Conservation (phyloP, 2,329 filamentous ascomycete genomes). For the Talaromyces sp. region DNA sequence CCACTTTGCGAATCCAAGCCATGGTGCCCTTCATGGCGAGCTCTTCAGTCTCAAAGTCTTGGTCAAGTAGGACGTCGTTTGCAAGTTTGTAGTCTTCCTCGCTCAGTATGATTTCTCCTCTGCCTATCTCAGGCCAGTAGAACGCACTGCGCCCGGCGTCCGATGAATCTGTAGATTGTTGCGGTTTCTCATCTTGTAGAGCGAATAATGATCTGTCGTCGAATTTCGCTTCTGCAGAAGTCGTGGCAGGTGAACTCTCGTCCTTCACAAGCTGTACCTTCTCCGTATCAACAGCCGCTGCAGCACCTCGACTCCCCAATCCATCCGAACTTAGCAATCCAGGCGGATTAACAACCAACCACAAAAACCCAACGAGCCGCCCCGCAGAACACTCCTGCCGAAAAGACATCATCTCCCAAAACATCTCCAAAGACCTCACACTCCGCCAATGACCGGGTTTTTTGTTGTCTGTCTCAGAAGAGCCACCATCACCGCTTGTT, state of each 20-base stretch:
- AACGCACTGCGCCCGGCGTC: constrained; percentile 28
- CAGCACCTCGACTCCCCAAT: constrained; percentile 23
- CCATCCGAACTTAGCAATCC: constrained; percentile 39
- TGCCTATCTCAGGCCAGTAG: constrained; percentile 35
- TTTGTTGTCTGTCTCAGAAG: constrained; percentile 46
- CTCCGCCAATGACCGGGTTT: constrained; percentile 73
- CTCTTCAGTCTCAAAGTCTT: constrained; percentile 44
- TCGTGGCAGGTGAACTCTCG: constrained; percentile 8
- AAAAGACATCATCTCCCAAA: constrained; percentile 98
- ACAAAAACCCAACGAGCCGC: constrained; percentile 87
- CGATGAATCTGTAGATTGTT: constrained; percentile 15
- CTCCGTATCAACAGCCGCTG: not conserved
- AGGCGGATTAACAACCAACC: constrained; percentile 77
- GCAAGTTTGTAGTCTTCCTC: constrained; percentile 43
- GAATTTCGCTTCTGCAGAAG: constrained; percentile 26
- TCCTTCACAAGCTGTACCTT: not conserved
- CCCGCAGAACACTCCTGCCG: constrained; percentile 94
- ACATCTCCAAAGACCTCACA: constrained; percentile 79
- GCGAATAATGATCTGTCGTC: constrained; percentile 17
- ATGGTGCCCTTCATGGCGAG: constrained; percentile 41
- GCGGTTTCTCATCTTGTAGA: not conserved
- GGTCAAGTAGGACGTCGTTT: constrained; percentile 41
- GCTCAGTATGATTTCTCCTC: constrained; percentile 38
- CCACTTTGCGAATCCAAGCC: constrained; percentile 43
- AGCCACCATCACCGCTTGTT: constrained; percentile 30